Conservation (phyloP, 2,329 filamentous ascomycete genomes). For the Lasiodiplodia gonubiensis region DNA sequence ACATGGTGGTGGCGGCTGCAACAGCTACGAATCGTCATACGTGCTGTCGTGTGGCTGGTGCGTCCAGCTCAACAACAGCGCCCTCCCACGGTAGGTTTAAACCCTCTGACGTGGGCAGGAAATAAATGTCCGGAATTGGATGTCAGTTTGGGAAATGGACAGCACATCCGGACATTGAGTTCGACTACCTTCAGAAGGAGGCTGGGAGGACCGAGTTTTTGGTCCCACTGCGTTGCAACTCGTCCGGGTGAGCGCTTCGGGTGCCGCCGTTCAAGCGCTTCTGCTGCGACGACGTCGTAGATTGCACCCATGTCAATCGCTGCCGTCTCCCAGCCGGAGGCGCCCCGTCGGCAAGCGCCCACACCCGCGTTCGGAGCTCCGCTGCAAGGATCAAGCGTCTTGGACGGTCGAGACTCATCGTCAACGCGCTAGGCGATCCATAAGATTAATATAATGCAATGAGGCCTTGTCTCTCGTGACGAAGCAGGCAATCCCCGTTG, state of each 20-base stretch:
- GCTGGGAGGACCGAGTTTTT: neutral
- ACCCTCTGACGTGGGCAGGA: too few relatives aligned
- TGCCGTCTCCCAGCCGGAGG: constrained; percentile 3
- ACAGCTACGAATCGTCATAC: neutral
- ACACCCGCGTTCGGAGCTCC: constrained; percentile 3
- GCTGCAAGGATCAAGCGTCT: constrained; percentile 8
- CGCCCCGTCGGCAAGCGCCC: constrained; percentile 15
- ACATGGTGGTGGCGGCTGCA: neutral
- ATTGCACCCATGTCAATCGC: constrained; percentile 21
- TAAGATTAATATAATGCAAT: constrained; percentile 23
- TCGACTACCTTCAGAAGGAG: too few relatives aligned
- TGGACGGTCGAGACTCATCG: constrained; percentile 19
- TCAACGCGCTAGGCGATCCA: constrained; percentile 17
- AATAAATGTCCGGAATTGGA: neutral
- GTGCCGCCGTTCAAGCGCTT: neutral
- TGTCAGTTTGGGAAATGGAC: too few relatives aligned
- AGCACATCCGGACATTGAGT: too few relatives aligned
- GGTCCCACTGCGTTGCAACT: neutral
- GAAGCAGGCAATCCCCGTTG: constrained; percentile 8
- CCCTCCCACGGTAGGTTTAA: neutral
- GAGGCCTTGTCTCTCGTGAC: constrained; percentile 18
- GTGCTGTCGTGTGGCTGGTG: neutral
- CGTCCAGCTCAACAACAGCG: neutral
- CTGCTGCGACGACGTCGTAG: neutral
- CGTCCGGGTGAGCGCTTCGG: neutral